phyloP scores from a whole-genome alignment of 345 rosid species.

The Lumnitzera racemosa region DNA sequence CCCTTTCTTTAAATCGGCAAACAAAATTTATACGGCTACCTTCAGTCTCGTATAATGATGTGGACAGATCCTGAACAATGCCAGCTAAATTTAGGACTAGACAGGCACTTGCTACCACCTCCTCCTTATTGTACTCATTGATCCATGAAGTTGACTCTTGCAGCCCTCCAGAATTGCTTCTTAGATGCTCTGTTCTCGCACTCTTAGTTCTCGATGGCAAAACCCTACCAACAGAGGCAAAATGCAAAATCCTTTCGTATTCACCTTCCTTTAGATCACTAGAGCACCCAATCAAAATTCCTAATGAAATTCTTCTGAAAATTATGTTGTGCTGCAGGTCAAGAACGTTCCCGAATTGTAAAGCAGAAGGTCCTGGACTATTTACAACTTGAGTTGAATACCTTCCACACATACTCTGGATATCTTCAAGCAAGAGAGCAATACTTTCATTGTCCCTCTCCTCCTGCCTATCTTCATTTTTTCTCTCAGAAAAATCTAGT shows the following conservation, averaged over 20 bases:
- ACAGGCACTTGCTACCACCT: constrained; percentile 45
- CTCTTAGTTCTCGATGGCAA: constrained; percentile 10
- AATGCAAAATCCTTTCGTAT: constrained; percentile 56
- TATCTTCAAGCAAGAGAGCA: constrained; percentile 41
- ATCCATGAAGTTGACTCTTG: constrained; percentile 8
- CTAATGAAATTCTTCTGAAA: constrained; percentile 52
- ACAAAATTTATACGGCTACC: constrained; percentile 31
- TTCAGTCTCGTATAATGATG: constrained; percentile 41
- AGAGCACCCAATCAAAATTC: constrained; percentile 44
- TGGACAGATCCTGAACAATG: constrained; percentile 43
- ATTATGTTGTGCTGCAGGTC: constrained; percentile 22
- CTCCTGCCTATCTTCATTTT: constrained; percentile 11
- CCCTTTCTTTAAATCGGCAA: constrained; percentile 43
- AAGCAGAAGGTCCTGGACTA: constrained; percentile 15
- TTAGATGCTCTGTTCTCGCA: constrained; percentile 19
- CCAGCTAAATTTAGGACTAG: constrained; percentile 56
- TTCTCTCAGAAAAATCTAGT: constrained; percentile 16
- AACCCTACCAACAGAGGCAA: constrained; percentile 51
- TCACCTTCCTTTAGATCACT: constrained; percentile 32
- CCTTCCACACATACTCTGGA: constrained; percentile 23
- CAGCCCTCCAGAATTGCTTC: constrained; percentile 10
- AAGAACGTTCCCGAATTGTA: constrained; percentile 11
- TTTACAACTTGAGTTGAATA: constrained; percentile 11
- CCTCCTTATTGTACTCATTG: constrained; percentile 28
- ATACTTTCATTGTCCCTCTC: constrained; percentile 20